Evolutionary conservation across 805 yeast species (phyloP).

Genomic region (Pichia sporocuriosa): DNA sequence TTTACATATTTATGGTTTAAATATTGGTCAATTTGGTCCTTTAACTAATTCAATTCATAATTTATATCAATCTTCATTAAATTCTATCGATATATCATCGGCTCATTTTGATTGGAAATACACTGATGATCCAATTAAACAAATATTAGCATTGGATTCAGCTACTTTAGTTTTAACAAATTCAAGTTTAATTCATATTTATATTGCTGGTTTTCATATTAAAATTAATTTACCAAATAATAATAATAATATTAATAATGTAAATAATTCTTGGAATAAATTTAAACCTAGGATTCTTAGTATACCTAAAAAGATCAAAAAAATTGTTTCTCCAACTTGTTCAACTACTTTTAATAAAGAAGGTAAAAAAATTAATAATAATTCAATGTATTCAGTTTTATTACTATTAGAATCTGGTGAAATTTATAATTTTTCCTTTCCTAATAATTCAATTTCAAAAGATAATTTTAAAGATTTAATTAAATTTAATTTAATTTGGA

Average conservation of each 20-base stretch:
- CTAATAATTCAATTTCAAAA: constrained; percentile 25
- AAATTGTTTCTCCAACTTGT: constrained; percentile 27
- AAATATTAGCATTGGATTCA: constrained; percentile 57
- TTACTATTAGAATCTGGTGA: constrained; percentile 57
- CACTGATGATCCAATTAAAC: constrained; percentile 42
- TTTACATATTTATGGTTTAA: constrained; percentile 67
- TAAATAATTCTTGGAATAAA: constrained; percentile 41
- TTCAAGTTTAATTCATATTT: constrained; percentile 55
- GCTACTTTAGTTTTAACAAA: constrained; percentile 60
- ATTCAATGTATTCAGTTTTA: constrained; percentile 36
- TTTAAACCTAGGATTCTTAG: constrained; percentile 50
- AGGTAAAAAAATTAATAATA: constrained; percentile 12
- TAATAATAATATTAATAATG: constrained; percentile 29
- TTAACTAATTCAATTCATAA: constrained; percentile 23
- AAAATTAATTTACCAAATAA: constrained; percentile 35
- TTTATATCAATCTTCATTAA: background rate
- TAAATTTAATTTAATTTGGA: constrained; percentile 52
- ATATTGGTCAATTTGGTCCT: constrained; percentile 73
- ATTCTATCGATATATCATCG: too few relatives aligned
- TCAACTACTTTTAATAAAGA: background rate
- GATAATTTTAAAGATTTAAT: constrained; percentile 34
- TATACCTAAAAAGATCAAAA: constrained; percentile 29
- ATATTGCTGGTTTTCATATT: constrained; percentile 50
- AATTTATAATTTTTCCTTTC: constrained; percentile 34
- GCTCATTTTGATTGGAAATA: constrained; percentile 37